Conservation (phyloP, 2,329 filamentous ascomycete genomes). For the Mycocentrospora acerina region DNA sequence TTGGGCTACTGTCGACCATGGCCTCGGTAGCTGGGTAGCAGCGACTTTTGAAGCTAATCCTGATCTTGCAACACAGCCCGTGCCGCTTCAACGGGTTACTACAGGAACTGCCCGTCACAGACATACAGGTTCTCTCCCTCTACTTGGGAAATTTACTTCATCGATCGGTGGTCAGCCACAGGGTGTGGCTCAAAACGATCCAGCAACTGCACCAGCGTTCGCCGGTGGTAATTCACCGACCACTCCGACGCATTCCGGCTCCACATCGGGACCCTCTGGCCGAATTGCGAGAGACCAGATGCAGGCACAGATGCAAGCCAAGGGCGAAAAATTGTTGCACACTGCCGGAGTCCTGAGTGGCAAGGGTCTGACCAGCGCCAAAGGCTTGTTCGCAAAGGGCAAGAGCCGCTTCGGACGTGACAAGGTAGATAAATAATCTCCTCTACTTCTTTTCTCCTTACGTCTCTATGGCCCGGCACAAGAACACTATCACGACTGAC, state of each 20-base stretch:
- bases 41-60: constrained; percentile 53
- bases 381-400: constrained; percentile 87
- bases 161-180: constrained; percentile 18
- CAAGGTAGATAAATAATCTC: constrained; percentile 82
- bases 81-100: constrained; percentile 20
- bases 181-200: constrained; percentile 21
- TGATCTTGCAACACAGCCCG: constrained; percentile 48
- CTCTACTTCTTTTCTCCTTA: constrained; percentile 23
- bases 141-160: constrained; percentile 39
- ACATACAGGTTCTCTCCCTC: constrained; percentile 36
- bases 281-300: constrained; percentile 24
- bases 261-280: constrained; percentile 18
- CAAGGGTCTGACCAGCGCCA: constrained; percentile 76
- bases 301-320: constrained; percentile 62
- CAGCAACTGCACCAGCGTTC: constrained; percentile 30
- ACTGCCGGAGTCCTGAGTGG: constrained; percentile 72
- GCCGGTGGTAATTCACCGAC: constrained; percentile 24
- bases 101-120: constrained; percentile 39
- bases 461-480: constrained; percentile 6
- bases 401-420: constrained; percentile 78
- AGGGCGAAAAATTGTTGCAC: constrained; percentile 86
- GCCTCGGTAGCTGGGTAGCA: constrained; percentile 64
- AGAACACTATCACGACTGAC: constrained; percentile 13
- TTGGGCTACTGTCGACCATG: constrained; percentile 72
- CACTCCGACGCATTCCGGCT: constrained; percentile 16